Base-by-base conservation (phyloP, 179 eudicot genomes). In the Spergularia azorica region DNA sequence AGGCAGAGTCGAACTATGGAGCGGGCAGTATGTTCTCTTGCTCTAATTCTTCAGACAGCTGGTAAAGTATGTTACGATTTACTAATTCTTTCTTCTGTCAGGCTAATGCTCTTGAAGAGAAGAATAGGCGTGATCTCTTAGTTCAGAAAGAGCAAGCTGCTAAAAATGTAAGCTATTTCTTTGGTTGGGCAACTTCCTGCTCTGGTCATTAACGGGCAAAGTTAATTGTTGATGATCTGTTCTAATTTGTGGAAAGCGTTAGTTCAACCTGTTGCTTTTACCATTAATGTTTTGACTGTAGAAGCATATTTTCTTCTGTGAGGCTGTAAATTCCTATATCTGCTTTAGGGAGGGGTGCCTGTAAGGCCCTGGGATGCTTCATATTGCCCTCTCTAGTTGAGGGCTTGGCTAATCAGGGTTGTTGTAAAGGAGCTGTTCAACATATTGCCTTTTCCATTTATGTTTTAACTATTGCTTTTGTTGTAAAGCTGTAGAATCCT, bases 61-160 rank as follows among this genome's bases (percentile, higher is more conserved):
- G 32, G 32, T 43, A 74, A 72, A 66, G 9, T 69, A 21, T 67
- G 43, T n/a, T 48, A 18, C 72, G 52, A 26, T 26, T 60, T 62
- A 70, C 60, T 68, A 66, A 57, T 67, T 51, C 9, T 80, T 50
- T 76, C 46, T 57, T 67, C 64, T 80, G n/a, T 72, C 90, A 95
- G 99, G 91, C 93, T 63, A 95, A 90, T 84, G 99, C 96, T 68
- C 97, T 96, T 46, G 99, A 90, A 77, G 99, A 96, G 85, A 94
- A 93, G 86, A 92, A 90, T 78, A 84, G 66, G 90, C 96, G 96
- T 9, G 99, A 96, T 78, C 79, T 86, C 82, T 86, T 83, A 77
- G 97, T 89, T 71, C 97, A 91, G 82, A 92, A 86, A 71, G 99
- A 96, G 88, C 91, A 91, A 87, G 91, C 98, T 50, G 94, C 95